These are phyloP conservation scores for Aspergillus avenaceus DNA, from an alignment of 495 filamentous ascomycete species.

Conservation along the genomic window DNA sequence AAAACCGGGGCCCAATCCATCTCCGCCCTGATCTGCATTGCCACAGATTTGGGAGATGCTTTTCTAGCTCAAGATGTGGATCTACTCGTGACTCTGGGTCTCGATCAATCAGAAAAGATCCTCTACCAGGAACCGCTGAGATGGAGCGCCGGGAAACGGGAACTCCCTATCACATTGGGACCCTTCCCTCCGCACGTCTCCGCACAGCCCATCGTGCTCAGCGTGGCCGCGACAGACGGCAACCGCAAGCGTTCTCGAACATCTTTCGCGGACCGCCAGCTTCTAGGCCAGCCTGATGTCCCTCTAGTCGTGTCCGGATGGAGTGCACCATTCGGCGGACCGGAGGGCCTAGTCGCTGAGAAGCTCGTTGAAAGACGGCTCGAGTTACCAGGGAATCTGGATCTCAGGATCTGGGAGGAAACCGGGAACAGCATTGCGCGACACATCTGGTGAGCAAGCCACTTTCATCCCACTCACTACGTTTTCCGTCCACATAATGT, in stretches of 20 bases:
- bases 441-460: constrained; percentile 81
- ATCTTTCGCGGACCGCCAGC: constrained; percentile 15
- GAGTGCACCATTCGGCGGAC: constrained; percentile 46
- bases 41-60: constrained; percentile 84
- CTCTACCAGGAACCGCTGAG: constrained; percentile 40
- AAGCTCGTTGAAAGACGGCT: constrained; percentile 53
- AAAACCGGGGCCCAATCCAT: constrained; percentile 32
- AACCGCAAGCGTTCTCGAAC: constrained; percentile 8
- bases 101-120: constrained; percentile 26
- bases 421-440: constrained; percentile 92
- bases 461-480: not conserved
- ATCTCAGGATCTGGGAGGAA: constrained; percentile 70
- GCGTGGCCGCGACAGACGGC: constrained; percentile 14
- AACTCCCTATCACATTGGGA: constrained; percentile 36
- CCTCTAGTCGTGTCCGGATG: constrained; percentile 53
- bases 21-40: constrained; percentile 68
- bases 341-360: constrained; percentile 34
- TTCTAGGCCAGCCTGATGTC: constrained; percentile 17
- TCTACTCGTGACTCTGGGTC: constrained; percentile 47
- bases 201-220: constrained; percentile 24
- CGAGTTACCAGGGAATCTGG: constrained; percentile 14
- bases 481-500: too few relatives aligned
- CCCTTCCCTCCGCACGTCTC: constrained; percentile 25
- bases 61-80: constrained; percentile 66
- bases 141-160: constrained; percentile 55